These are phyloP conservation scores for Wallemia ichthyophaga DNA, from an alignment of 1,284 basidiomycete species.

Conservation along the genomic window DNA sequence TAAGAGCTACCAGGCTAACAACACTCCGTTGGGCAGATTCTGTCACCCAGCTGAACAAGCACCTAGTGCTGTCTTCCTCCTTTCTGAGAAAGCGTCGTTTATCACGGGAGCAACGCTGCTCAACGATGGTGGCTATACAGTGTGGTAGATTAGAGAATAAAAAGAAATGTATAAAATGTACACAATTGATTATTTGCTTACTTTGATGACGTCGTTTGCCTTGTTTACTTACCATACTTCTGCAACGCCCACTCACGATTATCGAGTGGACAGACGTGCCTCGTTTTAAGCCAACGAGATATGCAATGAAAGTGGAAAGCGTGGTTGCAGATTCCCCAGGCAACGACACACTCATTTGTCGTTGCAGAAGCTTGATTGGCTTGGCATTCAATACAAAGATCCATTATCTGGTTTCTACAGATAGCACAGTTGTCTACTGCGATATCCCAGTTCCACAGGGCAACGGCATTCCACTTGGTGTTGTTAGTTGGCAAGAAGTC, in stretches of 20 bases:
- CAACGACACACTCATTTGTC: conserved; percentile 90
- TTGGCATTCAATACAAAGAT: conserved; percentile 98
- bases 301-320: conserved; percentile 99
- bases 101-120: conserved; percentile 20
- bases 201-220: no score
- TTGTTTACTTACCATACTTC: neutral
- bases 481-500: no score
- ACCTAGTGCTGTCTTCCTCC: conserved; percentile 19
- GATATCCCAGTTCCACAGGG: conserved; percentile 91
- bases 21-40: conserved; percentile 19
- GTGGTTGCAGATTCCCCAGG: conserved; percentile 98
- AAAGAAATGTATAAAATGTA: neutral
- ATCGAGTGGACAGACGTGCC: conserved; percentile 93
- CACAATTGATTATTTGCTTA: no score
- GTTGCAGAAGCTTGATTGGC: conserved; percentile 92
- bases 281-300: conserved; percentile 94
- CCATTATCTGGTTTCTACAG: conserved; percentile 94
- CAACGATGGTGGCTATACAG: conserved; percentile 4
- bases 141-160: neutral
- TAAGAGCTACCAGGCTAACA: conserved; percentile 15
- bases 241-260: conserved; percentile 30
- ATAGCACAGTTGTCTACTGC: conserved; percentile 90
- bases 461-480: conserved; percentile 81
- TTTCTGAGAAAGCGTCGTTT: conserved; percentile 19
- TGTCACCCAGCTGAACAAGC: conserved; percentile 21